Evolutionary conservation across 1,284 basidiomycete genomes (phyloP).

Genomic region (Hymenochaete sp.): DNA sequence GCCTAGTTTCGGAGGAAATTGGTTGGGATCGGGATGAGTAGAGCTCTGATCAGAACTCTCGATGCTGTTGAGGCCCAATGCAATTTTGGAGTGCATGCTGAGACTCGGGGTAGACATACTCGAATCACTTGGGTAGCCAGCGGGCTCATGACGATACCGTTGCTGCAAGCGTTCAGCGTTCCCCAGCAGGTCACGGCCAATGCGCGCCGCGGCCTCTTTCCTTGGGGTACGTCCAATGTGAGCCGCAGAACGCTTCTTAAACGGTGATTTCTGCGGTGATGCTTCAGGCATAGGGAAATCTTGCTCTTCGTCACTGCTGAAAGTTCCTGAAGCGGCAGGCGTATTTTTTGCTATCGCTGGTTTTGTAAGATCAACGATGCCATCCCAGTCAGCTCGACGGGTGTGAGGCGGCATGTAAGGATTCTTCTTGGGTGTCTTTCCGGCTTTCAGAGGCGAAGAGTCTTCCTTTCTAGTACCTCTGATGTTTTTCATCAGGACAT

Average conservation of each 20-base stretch:
- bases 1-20: conserved; percentile 16
- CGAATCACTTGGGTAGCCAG: conserved; percentile 22
- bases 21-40: no score
- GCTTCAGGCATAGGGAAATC: conserved; percentile 51
- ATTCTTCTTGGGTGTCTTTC: conserved; percentile 51
- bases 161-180: conserved; percentile 26
- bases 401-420: conserved; percentile 51
- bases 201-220: conserved; percentile 58
- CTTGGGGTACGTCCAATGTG: conserved; percentile 51
- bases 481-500: conserved; percentile 42
- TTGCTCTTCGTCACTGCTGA: conserved; percentile 24
- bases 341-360: conserved; percentile 25
- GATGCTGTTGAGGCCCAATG: conserved; percentile 33
- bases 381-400: conserved; percentile 55
- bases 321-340: conserved; percentile 16
- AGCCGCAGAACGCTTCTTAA: conserved; percentile 57
- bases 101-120: conserved; percentile 62
- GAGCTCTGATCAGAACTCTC: conserved; percentile 23
- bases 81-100: conserved; percentile 42
- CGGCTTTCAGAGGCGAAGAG: conserved; percentile 35
- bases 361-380: conserved; percentile 58
- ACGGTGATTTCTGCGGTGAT: conserved; percentile 83
- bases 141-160: conserved; percentile 11
- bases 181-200: conserved; percentile 51
- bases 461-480: conserved; percentile 26